Percentiles rank a stretch among this genome's conserved stretches.
phyloP scores from a whole-genome alignment of 2,329 filamentous ascomycete genomes.

The Metarhizium sp. region DNA sequence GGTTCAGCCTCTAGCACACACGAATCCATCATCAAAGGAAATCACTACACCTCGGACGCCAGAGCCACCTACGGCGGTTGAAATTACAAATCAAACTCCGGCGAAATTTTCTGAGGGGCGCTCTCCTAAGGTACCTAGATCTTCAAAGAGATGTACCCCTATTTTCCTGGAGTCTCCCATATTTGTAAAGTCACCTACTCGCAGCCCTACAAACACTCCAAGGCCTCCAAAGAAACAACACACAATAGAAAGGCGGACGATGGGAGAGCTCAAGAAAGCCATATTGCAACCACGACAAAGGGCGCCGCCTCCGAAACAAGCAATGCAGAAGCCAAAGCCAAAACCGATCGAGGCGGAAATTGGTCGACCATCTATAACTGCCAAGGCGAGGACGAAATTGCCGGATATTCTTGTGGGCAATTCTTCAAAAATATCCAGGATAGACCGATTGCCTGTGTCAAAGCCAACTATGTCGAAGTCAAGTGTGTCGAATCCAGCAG shows the following conservation, averaged over 20 bases:
- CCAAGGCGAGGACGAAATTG: background rate
- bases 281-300: conserved; percentile 3
- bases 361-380: background rate
- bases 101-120: background rate
- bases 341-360: background rate
- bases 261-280: conserved; percentile 7
- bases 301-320: background rate
- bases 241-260: conserved; percentile 3
- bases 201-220: background rate
- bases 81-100: background rate
- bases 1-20: background rate
- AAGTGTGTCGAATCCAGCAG: background rate
- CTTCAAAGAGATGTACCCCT: conserved; percentile 6
- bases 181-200: background rate
- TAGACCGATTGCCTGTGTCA: background rate
- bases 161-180: conserved; percentile 1
- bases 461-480: background rate
- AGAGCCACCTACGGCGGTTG: background rate
- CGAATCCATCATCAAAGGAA: background rate
- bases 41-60: background rate
- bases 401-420: background rate
- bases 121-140: conserved; percentile 4
- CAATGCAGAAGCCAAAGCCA: background rate
- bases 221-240: background rate
- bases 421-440: background rate